Evolutionary conservation across 495 filamentous ascomycete genomes (phyloP).

Genomic region (Penicillium atrosanguineum): DNA sequence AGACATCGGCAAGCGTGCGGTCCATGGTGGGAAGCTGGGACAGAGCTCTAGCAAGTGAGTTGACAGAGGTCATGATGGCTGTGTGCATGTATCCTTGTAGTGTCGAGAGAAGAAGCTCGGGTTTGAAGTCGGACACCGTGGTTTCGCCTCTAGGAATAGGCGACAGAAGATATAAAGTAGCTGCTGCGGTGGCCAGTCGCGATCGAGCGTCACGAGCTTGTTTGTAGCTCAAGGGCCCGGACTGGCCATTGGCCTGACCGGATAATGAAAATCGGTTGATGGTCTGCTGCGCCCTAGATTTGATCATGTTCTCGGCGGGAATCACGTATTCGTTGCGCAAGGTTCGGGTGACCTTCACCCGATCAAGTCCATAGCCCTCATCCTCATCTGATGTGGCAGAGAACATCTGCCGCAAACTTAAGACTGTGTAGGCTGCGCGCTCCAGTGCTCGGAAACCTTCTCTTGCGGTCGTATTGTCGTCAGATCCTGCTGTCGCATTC

Average conservation of each 20-base stretch:
- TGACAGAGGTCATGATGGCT: constrained; percentile 70
- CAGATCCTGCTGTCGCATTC: constrained; percentile 10
- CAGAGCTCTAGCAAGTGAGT: constrained; percentile 68
- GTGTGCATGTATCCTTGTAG: constrained; percentile 78
- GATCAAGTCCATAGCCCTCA: constrained; percentile 73
- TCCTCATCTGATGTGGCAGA: constrained; percentile 58
- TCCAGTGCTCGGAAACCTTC: constrained; percentile 78
- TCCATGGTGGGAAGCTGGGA: constrained; percentile 79
- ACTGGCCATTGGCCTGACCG: constrained; percentile 24
- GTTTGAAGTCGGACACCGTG: constrained; percentile 41
- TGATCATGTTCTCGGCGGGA: constrained; percentile 68
- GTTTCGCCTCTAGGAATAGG: constrained; percentile 41
- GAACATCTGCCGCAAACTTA: constrained; percentile 71
- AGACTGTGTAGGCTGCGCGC: constrained; percentile 70
- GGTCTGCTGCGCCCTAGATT: constrained; percentile 71
- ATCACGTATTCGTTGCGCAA: constrained; percentile 63
- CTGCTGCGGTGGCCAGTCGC: constrained; percentile 68
- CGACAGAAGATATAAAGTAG: constrained; percentile 80
- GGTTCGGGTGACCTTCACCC: constrained; percentile 64
- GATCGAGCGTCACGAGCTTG: constrained; percentile 77
- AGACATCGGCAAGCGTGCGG: constrained; percentile 75
- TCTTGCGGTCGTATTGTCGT: constrained; percentile 38
- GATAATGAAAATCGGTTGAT: constrained; percentile 81
- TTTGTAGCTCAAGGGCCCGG: constrained; percentile 60
- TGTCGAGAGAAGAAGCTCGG: constrained; percentile 69